Evolutionary conservation across 2,329 filamentous ascomycete genomes (phyloP), one percentile per base, ranked within the genome.

Genomic region (Fusarium miscanthi): DNA sequence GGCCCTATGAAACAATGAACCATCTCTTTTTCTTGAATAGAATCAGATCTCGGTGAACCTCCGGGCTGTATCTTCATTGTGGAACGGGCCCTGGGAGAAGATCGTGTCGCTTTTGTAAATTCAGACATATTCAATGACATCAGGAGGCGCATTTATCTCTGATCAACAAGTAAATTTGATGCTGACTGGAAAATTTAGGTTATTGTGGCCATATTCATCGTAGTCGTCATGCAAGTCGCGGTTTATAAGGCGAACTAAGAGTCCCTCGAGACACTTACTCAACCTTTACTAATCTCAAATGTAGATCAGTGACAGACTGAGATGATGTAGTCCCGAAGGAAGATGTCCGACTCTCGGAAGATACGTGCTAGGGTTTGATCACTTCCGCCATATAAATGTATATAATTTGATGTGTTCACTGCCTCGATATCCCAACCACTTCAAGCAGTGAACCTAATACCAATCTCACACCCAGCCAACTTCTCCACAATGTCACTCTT

Each of bases 281-380:
- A 33, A 19, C 11, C 0, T 19, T 49, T 49, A 49, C 5, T 23
- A 49, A 23, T 13, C 14, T 2, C 1, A 2, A 3, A 2, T 19
- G 46, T 13, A 13, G 30, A 33, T 23, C 5, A 9, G 8, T 0
- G 5, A 23, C 46, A 33, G 1, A 49, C 21, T 23, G 2, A 3
- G n/a, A 8, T 10, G 5, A 23, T 33, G 1, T 0, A 4, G 46
- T 2, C 1, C 4, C 1, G 0, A 10, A 9, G 21, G 30, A 33
- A 33, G 16, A 23, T 49, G 21, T 5, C 21, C 46, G 16, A 33
- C 21, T 49, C 30, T 49, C 30, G 30, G 30, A 16, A 49, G 21
- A 23, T n/a, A 7, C 0, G 0, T 16, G 19, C 13, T n/a, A 4
- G 45, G 0, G 7, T 6, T 12, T 31, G 27, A 12, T 2, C 13